Conservation (phyloP, 495 filamentous ascomycete species). For the Lichenothelia convexa region DNA sequence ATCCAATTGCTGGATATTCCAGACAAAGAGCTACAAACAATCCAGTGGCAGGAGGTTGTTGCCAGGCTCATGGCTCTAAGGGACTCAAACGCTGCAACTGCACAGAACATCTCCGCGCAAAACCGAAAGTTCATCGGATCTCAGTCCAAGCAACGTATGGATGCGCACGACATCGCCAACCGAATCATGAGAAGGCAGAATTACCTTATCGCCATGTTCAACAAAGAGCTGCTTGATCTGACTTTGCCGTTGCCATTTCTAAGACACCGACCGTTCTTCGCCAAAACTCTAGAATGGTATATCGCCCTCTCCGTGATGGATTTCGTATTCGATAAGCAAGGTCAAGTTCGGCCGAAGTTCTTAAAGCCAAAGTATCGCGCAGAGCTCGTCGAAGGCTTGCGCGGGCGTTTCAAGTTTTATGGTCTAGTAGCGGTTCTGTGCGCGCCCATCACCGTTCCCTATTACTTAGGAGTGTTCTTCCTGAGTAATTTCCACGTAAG, state of each 20-base stretch:
- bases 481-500: conserved; percentile 76
- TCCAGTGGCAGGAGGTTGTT: conserved; percentile 91
- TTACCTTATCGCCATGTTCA: conserved; percentile 87
- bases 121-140: conserved; percentile 54
- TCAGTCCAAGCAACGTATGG: conserved; percentile 86
- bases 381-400: conserved; percentile 56
- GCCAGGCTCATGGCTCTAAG: conserved; percentile 70
- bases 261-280: conserved; percentile 58
- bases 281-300: conserved; percentile 71
- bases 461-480: conserved; percentile 71
- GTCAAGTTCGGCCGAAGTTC: conserved; percentile 66
- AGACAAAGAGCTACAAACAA: conserved; percentile 84
- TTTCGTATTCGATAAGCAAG: conserved; percentile 76
- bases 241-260: conserved; percentile 74
- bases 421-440: conserved; percentile 14
- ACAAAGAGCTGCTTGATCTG: conserved; percentile 84
- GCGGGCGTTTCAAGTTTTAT: conserved; percentile 57
- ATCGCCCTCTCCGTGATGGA: conserved; percentile 77
- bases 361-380: conserved; percentile 65
- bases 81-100: conserved; percentile 73
- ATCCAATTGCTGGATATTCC: conserved; percentile 67
- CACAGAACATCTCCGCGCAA: conserved; percentile 39
- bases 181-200: conserved; percentile 93
- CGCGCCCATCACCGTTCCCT: conserved; percentile 35
- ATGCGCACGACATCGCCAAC: conserved; percentile 94